Evolutionary conservation across 495 filamentous ascomycete genomes (phyloP).

Genomic region (Aspergillus nanangensis): DNA sequence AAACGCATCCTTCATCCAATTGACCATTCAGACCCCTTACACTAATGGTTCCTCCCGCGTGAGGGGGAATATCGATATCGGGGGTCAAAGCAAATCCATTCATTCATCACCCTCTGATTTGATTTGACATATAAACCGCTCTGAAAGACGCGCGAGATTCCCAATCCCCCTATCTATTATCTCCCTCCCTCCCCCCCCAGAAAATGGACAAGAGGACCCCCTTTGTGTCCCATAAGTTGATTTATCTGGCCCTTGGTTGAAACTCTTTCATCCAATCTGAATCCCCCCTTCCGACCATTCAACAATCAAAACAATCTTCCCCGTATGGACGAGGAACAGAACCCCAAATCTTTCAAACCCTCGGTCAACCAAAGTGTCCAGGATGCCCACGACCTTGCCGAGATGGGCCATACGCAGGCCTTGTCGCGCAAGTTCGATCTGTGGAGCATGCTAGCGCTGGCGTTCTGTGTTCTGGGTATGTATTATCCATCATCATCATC

Average conservation of each 20-base stretch:
- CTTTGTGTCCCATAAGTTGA: slow-evolving; percentile 1
- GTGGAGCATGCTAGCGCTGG: slow-evolving; percentile 41
- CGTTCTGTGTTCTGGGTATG: slow-evolving; percentile 38
- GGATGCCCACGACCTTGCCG: slow-evolving; percentile 47
- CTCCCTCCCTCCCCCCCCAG: no score
- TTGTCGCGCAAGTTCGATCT: slow-evolving; percentile 44
- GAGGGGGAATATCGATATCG: background rate
- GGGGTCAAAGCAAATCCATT: background rate
- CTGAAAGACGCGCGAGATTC: no score
- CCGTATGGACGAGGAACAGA: slow-evolving; percentile 30
- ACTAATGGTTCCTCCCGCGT: slow-evolving; percentile 1
- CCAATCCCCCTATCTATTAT: no score
- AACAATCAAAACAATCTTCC: no score
- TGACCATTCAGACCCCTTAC: no score
- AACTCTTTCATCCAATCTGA: background rate
- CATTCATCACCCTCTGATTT: background rate
- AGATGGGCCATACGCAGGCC: slow-evolving; percentile 45
- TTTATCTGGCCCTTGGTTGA: background rate
- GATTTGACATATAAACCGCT: slow-evolving; percentile 4
- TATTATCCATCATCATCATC: background rate
- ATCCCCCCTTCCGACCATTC: no score
- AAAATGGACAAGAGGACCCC: slow-evolving; percentile 5
- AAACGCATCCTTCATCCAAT: no score
- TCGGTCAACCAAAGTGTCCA: slow-evolving; percentile 29
- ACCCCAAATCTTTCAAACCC: slow-evolving; percentile 26